A percentile compares a stretch with the other conserved stretches of the same genome.
Conservation (phyloP, 176 grass and related monocot species). For the Oryza meyeriana region DNA sequence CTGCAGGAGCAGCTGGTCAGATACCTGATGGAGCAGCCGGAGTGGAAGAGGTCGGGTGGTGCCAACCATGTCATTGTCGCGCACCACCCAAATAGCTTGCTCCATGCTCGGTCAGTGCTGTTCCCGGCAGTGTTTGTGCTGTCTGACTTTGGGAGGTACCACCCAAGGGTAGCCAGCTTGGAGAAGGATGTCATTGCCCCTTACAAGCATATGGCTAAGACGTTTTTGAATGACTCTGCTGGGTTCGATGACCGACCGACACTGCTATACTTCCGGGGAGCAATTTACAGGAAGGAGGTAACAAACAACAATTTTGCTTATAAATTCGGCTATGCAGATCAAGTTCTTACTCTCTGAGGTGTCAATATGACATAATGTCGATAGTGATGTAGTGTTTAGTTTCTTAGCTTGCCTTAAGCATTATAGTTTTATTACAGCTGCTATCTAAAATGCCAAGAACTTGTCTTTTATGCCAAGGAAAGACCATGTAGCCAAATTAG, state of each 20-base stretch:
- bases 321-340: neutral
- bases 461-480: neutral
- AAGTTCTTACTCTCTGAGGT: neutral
- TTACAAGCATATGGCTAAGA: slow-evolving; percentile 75
- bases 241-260: slow-evolving; percentile 66
- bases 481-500: neutral
- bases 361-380: neutral
- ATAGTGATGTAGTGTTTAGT: neutral
- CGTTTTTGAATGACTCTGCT: slow-evolving; percentile 59
- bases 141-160: slow-evolving; percentile 87
- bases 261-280: slow-evolving; percentile 78
- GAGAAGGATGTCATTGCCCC: slow-evolving; percentile 91
- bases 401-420: neutral
- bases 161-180: slow-evolving; percentile 71
- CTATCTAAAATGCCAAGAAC: neutral
- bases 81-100: slow-evolving; percentile 93
- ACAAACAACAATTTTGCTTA: slow-evolving; percentile 43
- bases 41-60: slow-evolving; percentile 73
- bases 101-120: slow-evolving; percentile 58
- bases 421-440: neutral
- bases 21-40: slow-evolving; percentile 48
- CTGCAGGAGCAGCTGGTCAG: slow-evolving; percentile 72
- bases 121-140: slow-evolving; percentile 68
- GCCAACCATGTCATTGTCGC: slow-evolving; percentile 76
- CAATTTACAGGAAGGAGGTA: slow-evolving; percentile 98